A percentile compares a stretch with the other conserved stretches of the same genome.
phyloP scores from a whole-genome alignment of 2,329 filamentous ascomycete genomes.

The Zarea fungicola region DNA sequence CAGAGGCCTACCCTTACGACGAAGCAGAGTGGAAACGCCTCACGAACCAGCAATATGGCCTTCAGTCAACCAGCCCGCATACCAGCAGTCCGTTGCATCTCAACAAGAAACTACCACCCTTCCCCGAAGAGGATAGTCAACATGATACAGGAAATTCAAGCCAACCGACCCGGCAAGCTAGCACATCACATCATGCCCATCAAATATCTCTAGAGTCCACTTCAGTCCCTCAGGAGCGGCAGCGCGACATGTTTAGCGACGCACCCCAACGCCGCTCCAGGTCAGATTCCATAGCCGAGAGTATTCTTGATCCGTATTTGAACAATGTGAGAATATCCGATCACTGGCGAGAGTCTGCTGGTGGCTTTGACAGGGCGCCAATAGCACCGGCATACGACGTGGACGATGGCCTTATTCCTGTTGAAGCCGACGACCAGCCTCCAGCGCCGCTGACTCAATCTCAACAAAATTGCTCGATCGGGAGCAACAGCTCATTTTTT shows the following conservation, averaged over 20 bases:
- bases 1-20: neutral
- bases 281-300: slow-evolving; percentile 6
- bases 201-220: slow-evolving; percentile 9
- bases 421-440: slow-evolving; percentile 15
- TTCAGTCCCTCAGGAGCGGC: neutral
- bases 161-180: neutral
- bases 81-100: slow-evolving; percentile 1
- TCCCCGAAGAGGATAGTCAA: neutral
- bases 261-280: slow-evolving; percentile 4
- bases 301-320: slow-evolving; percentile 9
- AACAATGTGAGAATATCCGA: slow-evolving; percentile 2
- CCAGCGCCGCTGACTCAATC: slow-evolving; percentile 1
- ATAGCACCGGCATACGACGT: slow-evolving; percentile 5
- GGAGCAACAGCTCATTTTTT: slow-evolving; percentile 43
- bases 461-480: slow-evolving; percentile 37
- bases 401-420: slow-evolving; percentile 20
- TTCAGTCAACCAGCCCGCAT: neutral
- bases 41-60: slow-evolving; percentile 2
- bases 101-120: neutral
- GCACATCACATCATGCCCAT: neutral
- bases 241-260: slow-evolving; percentile 4
- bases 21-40: slow-evolving; percentile 11
- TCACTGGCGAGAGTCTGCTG: slow-evolving; percentile 2
- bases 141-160: neutral
- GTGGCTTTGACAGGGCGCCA: slow-evolving; percentile 1